Evolutionary conservation across 2,329 filamentous ascomycete species (phyloP).

Genomic region (Aspergillus sojae): DNA sequence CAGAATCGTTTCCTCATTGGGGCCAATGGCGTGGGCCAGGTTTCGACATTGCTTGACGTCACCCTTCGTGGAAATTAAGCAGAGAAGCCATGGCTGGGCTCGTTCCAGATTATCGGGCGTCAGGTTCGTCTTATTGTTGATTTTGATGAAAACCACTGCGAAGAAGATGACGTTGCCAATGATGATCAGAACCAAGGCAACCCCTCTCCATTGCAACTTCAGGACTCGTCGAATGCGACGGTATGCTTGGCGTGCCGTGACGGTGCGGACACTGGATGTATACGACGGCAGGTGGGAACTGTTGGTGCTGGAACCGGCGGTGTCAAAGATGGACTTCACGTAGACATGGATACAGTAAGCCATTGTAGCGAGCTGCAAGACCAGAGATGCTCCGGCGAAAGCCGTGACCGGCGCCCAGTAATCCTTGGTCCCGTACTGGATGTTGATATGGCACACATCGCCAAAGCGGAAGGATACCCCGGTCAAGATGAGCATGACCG

Average conservation of each 20-base stretch:
- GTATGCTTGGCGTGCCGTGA: constrained; percentile 85
- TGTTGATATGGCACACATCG: constrained; percentile 90
- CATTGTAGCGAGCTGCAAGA: constrained; percentile 84
- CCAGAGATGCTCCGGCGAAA: constrained; percentile 73
- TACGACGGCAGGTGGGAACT: constrained; percentile 75
- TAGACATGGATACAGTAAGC: constrained; percentile 95
- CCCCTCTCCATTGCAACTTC: constrained; percentile 90
- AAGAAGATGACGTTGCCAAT: constrained; percentile 93
- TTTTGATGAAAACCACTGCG: constrained; percentile 83
- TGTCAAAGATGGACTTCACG: constrained; percentile 77
- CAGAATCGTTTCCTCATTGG: constrained; percentile 75
- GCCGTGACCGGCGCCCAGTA: constrained; percentile 89
- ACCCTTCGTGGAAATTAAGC: constrained; percentile 62
- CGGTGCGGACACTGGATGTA: constrained; percentile 72
- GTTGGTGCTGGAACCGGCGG: constrained; percentile 66
- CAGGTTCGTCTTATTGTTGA: constrained; percentile 70
- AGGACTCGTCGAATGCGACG: constrained; percentile 83
- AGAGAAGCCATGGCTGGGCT: constrained; percentile 69
- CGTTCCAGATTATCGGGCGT: constrained; percentile 59
- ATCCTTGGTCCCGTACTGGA: constrained; percentile 76
- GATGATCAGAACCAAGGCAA: constrained; percentile 86
- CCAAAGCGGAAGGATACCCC: constrained; percentile 96
- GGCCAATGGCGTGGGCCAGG: constrained; percentile 63
- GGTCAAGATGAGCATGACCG: constrained; percentile 77
- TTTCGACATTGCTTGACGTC: constrained; percentile 69